These are phyloP conservation scores for Cercospora sp. DNA, from an alignment of 2,329 filamentous ascomycete species.

Conservation along the genomic window DNA sequence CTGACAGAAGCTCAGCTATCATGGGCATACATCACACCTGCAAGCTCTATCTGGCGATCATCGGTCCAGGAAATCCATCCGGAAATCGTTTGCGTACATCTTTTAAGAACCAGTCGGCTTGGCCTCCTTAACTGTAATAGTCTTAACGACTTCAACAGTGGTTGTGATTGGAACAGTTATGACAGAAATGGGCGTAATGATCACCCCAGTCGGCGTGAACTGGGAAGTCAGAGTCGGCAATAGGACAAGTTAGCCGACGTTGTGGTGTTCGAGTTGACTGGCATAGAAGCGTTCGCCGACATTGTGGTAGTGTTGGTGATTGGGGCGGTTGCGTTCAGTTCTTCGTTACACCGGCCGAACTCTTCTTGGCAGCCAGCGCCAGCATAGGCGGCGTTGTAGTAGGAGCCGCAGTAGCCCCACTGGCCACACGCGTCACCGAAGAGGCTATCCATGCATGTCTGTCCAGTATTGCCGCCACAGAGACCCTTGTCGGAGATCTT, in stretches of 20 bases:
- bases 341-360: background rate
- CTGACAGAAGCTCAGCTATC: background rate
- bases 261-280: background rate
- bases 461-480: background rate
- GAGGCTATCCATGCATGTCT: background rate
- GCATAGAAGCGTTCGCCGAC: background rate
- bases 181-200: background rate
- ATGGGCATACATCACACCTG: background rate
- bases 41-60: background rate
- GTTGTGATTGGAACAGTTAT: background rate
- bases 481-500: background rate
- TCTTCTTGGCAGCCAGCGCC: background rate
- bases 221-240: background rate
- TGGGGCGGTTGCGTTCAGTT: background rate
- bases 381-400: slow-evolving; percentile 2
- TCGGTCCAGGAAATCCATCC: background rate
- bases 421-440: background rate
- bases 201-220: background rate
- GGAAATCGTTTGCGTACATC: background rate
- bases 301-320: background rate
- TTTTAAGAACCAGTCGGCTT: background rate
- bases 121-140: background rate
- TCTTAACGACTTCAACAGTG: background rate
- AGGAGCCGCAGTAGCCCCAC: slow-evolving; percentile 8
- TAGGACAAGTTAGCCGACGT: background rate